A percentile compares a stretch with the other conserved stretches of the same genome.
These are phyloP conservation scores for Verticillium nubilum DNA, from an alignment of 2,329 filamentous ascomycete genomes.

Conservation along the genomic window DNA sequence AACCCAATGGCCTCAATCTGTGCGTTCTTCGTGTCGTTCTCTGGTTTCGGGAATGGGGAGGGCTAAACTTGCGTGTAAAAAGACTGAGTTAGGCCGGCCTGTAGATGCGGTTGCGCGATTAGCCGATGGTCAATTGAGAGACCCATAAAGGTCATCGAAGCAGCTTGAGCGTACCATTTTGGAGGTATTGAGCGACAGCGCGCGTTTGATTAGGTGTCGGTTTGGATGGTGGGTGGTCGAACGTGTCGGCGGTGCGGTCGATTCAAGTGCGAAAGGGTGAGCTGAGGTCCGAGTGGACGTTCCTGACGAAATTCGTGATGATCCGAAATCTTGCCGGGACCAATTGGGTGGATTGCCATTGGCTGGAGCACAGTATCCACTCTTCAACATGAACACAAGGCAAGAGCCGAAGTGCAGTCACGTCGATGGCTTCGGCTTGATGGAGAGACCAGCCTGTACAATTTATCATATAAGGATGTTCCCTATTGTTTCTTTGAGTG, in stretches of 20 bases:
- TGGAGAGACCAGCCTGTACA: no score
- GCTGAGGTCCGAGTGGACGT: constrained; percentile 1
- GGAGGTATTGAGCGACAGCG: constrained; percentile 9
- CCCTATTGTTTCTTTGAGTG: no score
- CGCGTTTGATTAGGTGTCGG: constrained; percentile 8
- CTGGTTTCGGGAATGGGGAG: not conserved
- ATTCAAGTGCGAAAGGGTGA: not conserved
- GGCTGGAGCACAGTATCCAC: not conserved
- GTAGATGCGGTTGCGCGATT: constrained; percentile 25
- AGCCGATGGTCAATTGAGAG: constrained; percentile 16
- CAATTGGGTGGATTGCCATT: constrained; percentile 9
- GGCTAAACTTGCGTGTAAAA: constrained; percentile 33
- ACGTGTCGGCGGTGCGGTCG: not conserved
- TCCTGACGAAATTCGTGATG: constrained; percentile 15
- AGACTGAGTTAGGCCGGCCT: constrained; percentile 28
- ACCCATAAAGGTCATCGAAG: not conserved
- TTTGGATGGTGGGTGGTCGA: not conserved
- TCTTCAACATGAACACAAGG: not conserved
- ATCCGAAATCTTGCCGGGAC: constrained; percentile 12
- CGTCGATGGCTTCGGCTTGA: not conserved
- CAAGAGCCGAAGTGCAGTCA: not conserved
- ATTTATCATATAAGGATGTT: no score
- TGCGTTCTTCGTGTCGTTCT: not conserved
- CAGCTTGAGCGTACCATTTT: constrained; percentile 28
- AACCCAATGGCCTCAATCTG: not conserved